Evolutionary conservation across 345 rosid genomes (phyloP), one percentile per base, ranked within the genome.

Genomic region (Gossypium australe): DNA sequence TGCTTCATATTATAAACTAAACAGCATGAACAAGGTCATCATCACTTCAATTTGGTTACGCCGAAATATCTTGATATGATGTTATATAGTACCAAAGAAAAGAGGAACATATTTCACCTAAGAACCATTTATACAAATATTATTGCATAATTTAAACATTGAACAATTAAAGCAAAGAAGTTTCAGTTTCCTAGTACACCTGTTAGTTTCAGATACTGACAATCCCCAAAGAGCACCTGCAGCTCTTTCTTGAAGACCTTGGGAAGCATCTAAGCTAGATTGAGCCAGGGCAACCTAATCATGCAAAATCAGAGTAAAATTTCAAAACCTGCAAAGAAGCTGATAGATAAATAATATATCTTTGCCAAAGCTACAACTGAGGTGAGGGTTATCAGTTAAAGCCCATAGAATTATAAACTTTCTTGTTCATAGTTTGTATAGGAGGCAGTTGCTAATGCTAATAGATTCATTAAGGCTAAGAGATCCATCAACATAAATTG

Each of bases 151-250:
- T 38, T 69, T 14, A 52, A 51, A 69, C 59, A 69, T 10, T 9
- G 9, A 16, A 22, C 24, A 49, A 16, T 27, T 51, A 49, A 20
- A 25, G 9, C 13, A 1, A 25, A 49, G 58, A 16, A 49, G 11
- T 49, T 49, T 52, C 59, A 49, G 5, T 49, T 49, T 52, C 59
- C 22, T 27, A 1, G 4, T 49, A 27, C 74, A 94, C 98, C 98
- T 91, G 80, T 91, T 94, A 74, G 92, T 86, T 87, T 94, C 98
- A 56, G 98, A 94, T 47, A 94, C 98, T 0, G 98, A 94, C 80
- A 94, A 84, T 72, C 98, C 97, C 98, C 97, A 91, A 18, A 94
- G 92, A 77, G 98, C 98, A 78, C 98, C 98, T 17, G 98, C 98
- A 17, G 95, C 98, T 81, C 98, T 88, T 83, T 94, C 98, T 86